phyloP scores from a whole-genome alignment of 495 filamentous ascomycete genomes.

The Neurospora tetrasperma region DNA sequence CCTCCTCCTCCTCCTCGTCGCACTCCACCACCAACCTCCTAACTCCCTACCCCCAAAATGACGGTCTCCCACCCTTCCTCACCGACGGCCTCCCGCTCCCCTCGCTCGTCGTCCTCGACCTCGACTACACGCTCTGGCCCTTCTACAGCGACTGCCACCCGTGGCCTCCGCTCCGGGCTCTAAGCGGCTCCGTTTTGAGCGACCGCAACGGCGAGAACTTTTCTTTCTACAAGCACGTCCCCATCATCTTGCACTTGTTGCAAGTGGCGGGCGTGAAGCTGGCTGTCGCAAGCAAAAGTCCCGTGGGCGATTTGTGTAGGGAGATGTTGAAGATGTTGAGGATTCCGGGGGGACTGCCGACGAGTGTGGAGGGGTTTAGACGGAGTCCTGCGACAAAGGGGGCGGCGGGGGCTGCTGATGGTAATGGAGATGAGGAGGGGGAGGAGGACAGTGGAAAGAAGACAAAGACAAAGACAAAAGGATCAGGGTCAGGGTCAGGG shows the following conservation, averaged over 20 bases:
- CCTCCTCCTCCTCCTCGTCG: background rate
- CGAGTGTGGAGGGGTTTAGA: background rate
- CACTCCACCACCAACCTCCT: conserved; percentile 14
- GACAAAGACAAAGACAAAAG: conserved; percentile 5
- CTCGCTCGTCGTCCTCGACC: conserved; percentile 79
- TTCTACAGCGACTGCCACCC: conserved; percentile 96
- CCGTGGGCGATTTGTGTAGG: conserved; percentile 66
- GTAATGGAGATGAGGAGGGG: background rate
- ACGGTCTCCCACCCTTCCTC: conserved; percentile 29
- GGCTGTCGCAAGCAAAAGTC: conserved; percentile 73
- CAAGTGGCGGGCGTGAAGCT: conserved; percentile 44
- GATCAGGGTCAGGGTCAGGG: background rate
- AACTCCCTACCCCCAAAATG: conserved; percentile 40
- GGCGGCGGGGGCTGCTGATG: background rate
- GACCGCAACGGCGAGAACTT: conserved; percentile 67
- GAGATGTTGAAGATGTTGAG: conserved; percentile 70
- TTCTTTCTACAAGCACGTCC: conserved; percentile 72
- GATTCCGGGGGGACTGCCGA: conserved; percentile 24
- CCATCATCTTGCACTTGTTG: conserved; percentile 56
- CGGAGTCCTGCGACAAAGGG: background rate
- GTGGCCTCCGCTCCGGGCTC: conserved; percentile 61
- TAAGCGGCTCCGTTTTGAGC: conserved; percentile 37
- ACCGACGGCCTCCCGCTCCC: conserved; percentile 73
- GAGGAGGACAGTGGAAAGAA: background rate
- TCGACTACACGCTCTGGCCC: conserved; percentile 96